Base-by-base conservation (phyloP, 345 rosid species). In the Murraya koenigii region DNA sequence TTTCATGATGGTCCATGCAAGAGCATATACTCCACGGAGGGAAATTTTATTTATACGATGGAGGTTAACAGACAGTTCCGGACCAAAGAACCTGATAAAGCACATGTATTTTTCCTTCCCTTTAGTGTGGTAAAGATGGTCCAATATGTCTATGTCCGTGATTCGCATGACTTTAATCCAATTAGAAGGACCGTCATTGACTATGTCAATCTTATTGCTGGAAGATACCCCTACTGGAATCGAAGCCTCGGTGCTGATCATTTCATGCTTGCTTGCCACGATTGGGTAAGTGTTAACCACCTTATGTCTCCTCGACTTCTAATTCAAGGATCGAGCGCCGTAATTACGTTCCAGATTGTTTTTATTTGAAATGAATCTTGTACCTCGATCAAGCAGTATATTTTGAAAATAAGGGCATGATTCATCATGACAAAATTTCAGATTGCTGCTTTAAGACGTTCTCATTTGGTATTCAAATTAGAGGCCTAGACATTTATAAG, bases 21-120 rank as follows among this genome's bases (percentile, higher is more conserved):
- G 88, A 91, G 98, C 82, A 94, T 94, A 74, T 94, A 94, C 69
- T 86, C 97, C 54, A 94, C 88, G 92, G 97, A 94, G 79, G 97
- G 97, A 67, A 93, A 82, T 80, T 94, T 94, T 83, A 88, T 94
- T 64, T 88, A 86, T 36, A 35, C 82, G 76, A 75, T 89, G 56
- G 91, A 89, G 64, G 39, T 85, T 8, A 82, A 79, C 76, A 64
- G 25, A 23, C 81, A 77, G 13, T 93, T 93, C 74, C 86, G 82
- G 7, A 90, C 97, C 5, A 80, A 38, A 65, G 85, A 93, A 79
- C 97, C 98, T 0, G 87, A 86, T 33, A 86, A 84, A 78, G 98
- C 97, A 2, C 97, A 89, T 11, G 90, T 73, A 0, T 94, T 85
- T 72, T 94, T 89, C 81, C 87, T 94, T 65, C 95, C 98, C 1